Evolutionary conservation across 1,284 basidiomycete species (phyloP).

Genomic region (Gastroboletus turbinatus): DNA sequence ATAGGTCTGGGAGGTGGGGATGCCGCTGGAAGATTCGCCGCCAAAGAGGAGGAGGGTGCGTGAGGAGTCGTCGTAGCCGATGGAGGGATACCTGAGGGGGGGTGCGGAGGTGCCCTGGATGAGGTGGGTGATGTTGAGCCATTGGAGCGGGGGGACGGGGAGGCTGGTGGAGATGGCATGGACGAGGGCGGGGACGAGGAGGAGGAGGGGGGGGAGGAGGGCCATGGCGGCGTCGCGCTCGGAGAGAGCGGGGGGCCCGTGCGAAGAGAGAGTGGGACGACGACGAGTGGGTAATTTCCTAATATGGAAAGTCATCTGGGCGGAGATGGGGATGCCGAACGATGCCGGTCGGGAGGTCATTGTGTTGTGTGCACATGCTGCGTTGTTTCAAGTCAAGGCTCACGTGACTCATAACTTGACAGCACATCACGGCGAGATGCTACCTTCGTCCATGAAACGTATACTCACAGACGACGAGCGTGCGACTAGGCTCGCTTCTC

Average conservation of each 20-base stretch:
- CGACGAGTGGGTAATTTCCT: slow-evolving; percentile 16
- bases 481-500: slow-evolving; percentile 33
- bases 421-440: background rate
- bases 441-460: slow-evolving; percentile 39
- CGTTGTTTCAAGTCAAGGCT: background rate
- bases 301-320: slow-evolving; percentile 6
- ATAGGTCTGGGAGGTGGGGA: slow-evolving; percentile 64
- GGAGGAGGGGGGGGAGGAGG: slow-evolving; percentile 6
- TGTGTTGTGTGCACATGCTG: background rate
- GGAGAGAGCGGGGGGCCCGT: slow-evolving; percentile 20
- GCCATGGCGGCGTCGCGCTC: slow-evolving; percentile 13
- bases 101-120: slow-evolving; percentile 56
- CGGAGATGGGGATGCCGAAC: slow-evolving; percentile 16
- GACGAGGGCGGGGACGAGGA: slow-evolving; percentile 1
- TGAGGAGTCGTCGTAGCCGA: slow-evolving; percentile 59
- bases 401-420: slow-evolving; percentile 10
- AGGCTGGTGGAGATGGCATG: slow-evolving; percentile 38
- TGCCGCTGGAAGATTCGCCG: slow-evolving; percentile 64
- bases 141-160: slow-evolving; percentile 58
- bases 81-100: slow-evolving; percentile 67
- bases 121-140: slow-evolving; percentile 67
- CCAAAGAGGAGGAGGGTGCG: slow-evolving; percentile 70
- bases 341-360: slow-evolving; percentile 11
- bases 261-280: slow-evolving; percentile 17
- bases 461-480: slow-evolving; percentile 41